phyloP scores from a whole-genome alignment of 192 early-diverging fungal species.

The Coemansia sp. region DNA sequence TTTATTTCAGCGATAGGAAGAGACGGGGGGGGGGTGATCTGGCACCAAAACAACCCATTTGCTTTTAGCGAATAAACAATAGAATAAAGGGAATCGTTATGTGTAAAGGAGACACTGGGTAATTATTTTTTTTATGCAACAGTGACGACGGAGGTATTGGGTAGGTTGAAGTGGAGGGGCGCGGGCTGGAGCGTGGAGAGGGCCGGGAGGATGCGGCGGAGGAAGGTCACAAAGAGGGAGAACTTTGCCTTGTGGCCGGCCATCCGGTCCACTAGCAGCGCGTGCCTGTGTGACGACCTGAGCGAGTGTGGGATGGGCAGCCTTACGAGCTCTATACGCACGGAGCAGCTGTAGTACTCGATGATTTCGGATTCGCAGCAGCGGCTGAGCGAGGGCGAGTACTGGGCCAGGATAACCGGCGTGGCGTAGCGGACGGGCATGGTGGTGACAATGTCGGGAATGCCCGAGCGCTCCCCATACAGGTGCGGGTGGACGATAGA shows the following conservation, averaged over 20 bases:
- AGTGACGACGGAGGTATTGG: no score
- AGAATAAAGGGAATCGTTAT: no score
- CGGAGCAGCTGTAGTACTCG: conserved; percentile 47
- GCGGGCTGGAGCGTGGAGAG: conserved; percentile 6
- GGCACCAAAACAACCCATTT: no score
- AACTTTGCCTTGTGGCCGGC: conserved; percentile 42
- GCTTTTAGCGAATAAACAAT: no score
- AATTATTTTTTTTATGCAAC: no score
- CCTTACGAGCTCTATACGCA: conserved; percentile 39
- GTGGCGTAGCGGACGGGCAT: conserved; percentile 30
- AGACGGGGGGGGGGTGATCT: no score
- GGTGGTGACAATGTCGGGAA: conserved; percentile 2
- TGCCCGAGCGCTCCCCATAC: not conserved
- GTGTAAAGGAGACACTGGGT: no score
- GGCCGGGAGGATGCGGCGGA: conserved; percentile 23
- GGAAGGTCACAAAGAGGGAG: conserved; percentile 21
- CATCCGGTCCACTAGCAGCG: conserved; percentile 32
- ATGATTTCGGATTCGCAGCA: conserved; percentile 40
- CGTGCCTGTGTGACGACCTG: conserved; percentile 11
- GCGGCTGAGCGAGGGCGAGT: conserved; percentile 41
- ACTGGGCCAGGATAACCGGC: conserved; percentile 27
- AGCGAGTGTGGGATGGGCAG: not conserved
- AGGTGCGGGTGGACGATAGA: conserved; percentile 16
- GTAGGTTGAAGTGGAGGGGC: no score
- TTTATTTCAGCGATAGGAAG: no score